Conservation (phyloP, 148 eudicot genomes). For the Silene conica region DNA sequence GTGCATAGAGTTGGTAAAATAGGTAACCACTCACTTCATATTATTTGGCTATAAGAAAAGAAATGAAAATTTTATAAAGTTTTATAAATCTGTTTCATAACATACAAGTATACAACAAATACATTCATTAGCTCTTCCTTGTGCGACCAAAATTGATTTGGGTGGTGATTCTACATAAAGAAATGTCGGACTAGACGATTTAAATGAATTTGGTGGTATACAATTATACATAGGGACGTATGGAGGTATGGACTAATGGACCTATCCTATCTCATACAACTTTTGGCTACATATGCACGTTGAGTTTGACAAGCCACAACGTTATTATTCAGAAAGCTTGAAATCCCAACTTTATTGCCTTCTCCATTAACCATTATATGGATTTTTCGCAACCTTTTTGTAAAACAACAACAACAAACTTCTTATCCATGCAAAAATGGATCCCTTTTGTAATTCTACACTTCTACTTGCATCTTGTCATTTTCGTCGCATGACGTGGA, state of each 20-base stretch:
- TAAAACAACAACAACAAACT: constrained; percentile 8
- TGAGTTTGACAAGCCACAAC: constrained; percentile 2
- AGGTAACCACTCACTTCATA: too few relatives aligned
- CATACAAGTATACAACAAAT: too few relatives aligned
- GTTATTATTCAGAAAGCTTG: constrained; percentile 5
- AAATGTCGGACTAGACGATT: not conserved
- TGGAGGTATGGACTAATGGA: too few relatives aligned
- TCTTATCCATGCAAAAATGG: constrained; percentile 2
- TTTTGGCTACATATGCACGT: constrained; percentile 4
- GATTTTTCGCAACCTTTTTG: not conserved
- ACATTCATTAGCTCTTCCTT: too few relatives aligned
- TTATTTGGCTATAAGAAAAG: too few relatives aligned
- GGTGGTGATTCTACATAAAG: not conserved
- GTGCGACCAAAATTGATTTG: not conserved
- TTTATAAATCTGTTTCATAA: too few relatives aligned
- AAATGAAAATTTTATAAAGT: too few relatives aligned
- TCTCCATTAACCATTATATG: not conserved
- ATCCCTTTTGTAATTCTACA: not conserved
- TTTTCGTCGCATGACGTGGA: constrained; percentile 6
- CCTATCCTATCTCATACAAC: not conserved
- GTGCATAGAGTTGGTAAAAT: too few relatives aligned
- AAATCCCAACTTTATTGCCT: constrained; percentile 10
- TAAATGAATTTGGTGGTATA: not conserved
- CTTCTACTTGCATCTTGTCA: constrained; percentile 10
- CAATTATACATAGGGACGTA: not conserved